Percentiles rank a stretch among this genome's conserved stretches.
These are phyloP conservation scores for Elsinoe perseae DNA, from an alignment of 2,329 filamentous ascomycete genomes.

Conservation along the genomic window DNA sequence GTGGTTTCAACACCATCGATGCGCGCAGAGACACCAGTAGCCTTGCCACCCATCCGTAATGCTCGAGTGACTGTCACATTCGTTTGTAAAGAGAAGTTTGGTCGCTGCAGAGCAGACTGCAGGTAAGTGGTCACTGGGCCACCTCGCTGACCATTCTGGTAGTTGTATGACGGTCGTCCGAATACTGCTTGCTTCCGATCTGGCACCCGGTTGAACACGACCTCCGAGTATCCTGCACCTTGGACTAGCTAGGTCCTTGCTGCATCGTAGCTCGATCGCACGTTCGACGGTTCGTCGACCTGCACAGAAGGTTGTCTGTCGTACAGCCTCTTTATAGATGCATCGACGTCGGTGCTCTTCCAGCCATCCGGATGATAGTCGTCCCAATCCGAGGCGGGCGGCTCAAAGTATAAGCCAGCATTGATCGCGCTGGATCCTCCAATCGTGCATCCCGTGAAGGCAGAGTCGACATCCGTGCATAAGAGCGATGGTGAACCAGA, in stretches of 20 bases:
- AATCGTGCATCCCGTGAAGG: constrained; percentile 39
- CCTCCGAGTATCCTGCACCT: constrained; percentile 41
- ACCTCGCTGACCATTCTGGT: constrained; percentile 43
- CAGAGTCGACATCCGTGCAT: constrained; percentile 28
- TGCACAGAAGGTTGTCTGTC: constrained; percentile 37
- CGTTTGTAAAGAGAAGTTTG: constrained; percentile 40
- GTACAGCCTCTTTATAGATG: constrained; percentile 41
- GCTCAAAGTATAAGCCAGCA: constrained; percentile 47
- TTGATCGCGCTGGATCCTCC: constrained; percentile 49
- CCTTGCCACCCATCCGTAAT: constrained; percentile 33
- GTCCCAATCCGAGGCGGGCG: constrained; percentile 47
- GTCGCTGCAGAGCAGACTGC: constrained; percentile 36
- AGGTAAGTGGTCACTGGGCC: constrained; percentile 46
- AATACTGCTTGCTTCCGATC: constrained; percentile 44
- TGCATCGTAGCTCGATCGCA: constrained; percentile 41
- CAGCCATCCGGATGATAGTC: constrained; percentile 43
- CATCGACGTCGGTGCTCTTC: constrained; percentile 44
- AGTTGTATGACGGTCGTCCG: constrained; percentile 43
- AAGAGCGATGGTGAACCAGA: constrained; percentile 38
- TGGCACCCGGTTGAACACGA: constrained; percentile 41
- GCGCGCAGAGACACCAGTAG: constrained; percentile 35
- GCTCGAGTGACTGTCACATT: constrained; percentile 40
- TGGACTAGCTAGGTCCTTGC: constrained; percentile 46
- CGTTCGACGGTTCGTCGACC: constrained; percentile 36
- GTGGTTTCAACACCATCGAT: constrained; percentile 23